Conservation (phyloP, 257 asterid genomes). For the Eucommia ulmoides region DNA sequence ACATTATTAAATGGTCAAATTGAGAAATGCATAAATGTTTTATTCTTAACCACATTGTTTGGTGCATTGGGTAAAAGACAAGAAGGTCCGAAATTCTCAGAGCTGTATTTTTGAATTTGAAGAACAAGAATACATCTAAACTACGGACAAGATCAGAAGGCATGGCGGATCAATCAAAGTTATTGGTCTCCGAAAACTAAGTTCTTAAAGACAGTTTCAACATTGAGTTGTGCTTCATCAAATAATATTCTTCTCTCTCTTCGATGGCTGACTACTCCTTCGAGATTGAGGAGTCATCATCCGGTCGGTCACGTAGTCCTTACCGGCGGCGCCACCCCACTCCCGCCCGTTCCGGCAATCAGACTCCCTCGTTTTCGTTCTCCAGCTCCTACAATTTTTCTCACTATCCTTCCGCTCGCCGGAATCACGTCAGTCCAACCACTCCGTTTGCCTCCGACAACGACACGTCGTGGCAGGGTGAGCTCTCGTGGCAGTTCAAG, state of each 20-base stretch:
- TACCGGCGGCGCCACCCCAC: constrained; percentile 29
- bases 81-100: no score
- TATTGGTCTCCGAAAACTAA: background rate
- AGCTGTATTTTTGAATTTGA: no score
- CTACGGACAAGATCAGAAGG: no score
- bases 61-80: no score
- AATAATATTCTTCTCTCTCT: background rate
- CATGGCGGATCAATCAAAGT: background rate
- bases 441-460: constrained; percentile 54
- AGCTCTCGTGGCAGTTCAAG: constrained; percentile 65
- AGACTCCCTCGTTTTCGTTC: constrained; percentile 31
- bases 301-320: background rate
- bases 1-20: no score
- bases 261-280: constrained; percentile 27
- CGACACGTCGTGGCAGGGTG: constrained; percentile 58
- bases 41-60: no score
- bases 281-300: constrained; percentile 18
- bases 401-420: constrained; percentile 5
- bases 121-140: no score
- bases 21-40: no score
- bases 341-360: constrained; percentile 25
- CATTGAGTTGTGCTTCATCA: background rate
- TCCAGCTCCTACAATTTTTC: constrained; percentile 28
- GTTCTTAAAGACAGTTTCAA: background rate
- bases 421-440: constrained; percentile 32